These are phyloP conservation scores for Polytrichum commune DNA, from an alignment of 225 moss, liverwort and hornwort species.

Conservation along the genomic window DNA sequence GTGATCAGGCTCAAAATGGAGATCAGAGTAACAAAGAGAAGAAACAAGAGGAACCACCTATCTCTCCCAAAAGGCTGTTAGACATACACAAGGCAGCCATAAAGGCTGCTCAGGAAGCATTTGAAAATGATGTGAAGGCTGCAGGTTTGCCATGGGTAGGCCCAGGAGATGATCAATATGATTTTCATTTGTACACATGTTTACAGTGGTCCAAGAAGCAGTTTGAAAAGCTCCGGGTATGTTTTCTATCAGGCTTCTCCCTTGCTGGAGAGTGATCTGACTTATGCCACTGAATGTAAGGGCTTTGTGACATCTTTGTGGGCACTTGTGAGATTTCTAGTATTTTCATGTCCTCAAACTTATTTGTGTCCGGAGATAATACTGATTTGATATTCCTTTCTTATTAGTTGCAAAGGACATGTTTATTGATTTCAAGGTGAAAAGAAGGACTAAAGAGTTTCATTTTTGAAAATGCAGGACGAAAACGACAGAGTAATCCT, in stretches of 20 bases:
- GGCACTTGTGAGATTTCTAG: no score
- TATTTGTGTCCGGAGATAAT: no score
- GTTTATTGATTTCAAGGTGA: no score
- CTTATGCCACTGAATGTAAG: no score
- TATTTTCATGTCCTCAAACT: no score
- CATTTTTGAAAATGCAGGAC: conserved; percentile 46
- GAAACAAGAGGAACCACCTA: conserved; percentile 53
- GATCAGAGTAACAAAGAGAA: conserved; percentile 23
- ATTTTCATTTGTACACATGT: conserved; percentile 84
- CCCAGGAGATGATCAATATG: conserved; percentile 87
- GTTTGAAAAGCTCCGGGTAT: conserved; percentile 75
- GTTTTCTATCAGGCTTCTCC: conserved; percentile 1
- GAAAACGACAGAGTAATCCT: conserved; percentile 79
- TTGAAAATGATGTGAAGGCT: conserved; percentile 68
- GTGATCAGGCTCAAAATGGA: conserved; percentile 32
- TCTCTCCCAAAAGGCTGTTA: conserved; percentile 66
- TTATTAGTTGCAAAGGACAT: no score
- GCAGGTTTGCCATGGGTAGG: conserved; percentile 87
- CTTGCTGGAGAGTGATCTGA: no score
- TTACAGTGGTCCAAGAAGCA: conserved; percentile 82
- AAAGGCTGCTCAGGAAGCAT: conserved; percentile 65
- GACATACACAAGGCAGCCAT: conserved; percentile 69
- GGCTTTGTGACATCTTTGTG: no score
- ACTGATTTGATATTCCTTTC: no score
- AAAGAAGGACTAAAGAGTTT: no score